phyloP scores from a whole-genome alignment of 805 yeast genomes.

The Wickerhamomyces chaumierensis region DNA sequence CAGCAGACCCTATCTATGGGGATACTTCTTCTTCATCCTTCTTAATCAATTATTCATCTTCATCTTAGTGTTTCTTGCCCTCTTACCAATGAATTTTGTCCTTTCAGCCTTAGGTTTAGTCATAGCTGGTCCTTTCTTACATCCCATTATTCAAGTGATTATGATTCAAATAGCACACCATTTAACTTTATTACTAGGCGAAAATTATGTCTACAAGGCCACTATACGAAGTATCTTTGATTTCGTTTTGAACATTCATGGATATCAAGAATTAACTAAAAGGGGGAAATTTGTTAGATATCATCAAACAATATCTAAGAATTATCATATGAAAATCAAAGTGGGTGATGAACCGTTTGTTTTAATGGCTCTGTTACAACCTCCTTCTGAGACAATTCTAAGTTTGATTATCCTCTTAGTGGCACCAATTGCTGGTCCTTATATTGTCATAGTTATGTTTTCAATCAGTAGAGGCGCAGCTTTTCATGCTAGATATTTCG shows the following conservation, averaged over 20 bases:
- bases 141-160: conserved; percentile 4
- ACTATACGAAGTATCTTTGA: background rate
- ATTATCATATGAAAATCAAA: background rate
- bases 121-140: conserved; percentile 5
- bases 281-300: conserved; percentile 3
- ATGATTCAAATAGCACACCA: conserved; percentile 4
- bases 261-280: background rate
- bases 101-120: conserved; percentile 1
- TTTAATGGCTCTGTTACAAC: no score
- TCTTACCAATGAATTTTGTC: conserved; percentile 2
- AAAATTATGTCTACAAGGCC: conserved; percentile 1
- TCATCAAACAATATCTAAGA: background rate
- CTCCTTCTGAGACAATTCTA: conserved; percentile 2
- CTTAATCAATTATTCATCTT: conserved; percentile 3
- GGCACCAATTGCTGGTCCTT: conserved; percentile 3
- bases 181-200: conserved; percentile 4
- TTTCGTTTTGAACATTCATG: background rate
- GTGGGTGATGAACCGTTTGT: conserved; percentile 1
- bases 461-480: conserved; percentile 4
- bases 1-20: conserved; percentile 5
- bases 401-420: conserved; percentile 5
- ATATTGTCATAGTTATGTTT: conserved; percentile 1
- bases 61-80: conserved; percentile 1
- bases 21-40: conserved; percentile 3
- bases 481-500: conserved; percentile 5